A percentile compares a stretch with the other conserved stretches of the same genome.
Evolutionary conservation across 306 rosid genomes (phyloP).

Genomic region (Sicyos edulis): DNA sequence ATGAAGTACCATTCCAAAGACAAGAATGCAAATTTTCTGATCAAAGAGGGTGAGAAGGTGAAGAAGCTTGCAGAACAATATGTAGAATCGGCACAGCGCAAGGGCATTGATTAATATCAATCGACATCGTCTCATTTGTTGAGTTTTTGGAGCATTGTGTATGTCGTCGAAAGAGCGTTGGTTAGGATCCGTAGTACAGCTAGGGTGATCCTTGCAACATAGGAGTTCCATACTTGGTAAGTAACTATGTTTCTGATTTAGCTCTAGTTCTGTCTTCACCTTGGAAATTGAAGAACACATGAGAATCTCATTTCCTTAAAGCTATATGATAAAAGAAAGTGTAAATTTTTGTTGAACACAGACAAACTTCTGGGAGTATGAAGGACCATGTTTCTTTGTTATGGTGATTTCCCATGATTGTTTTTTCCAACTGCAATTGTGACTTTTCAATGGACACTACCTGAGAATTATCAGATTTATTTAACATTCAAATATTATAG

Average conservation of each 20-base stretch:
- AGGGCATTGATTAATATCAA: conserved; percentile 32
- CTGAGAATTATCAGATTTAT: too few relatives aligned
- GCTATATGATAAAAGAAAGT: background rate
- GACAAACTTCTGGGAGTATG: background rate
- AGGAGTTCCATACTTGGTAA: background rate
- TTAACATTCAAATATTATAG: too few relatives aligned
- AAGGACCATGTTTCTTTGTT: background rate
- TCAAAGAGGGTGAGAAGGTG: conserved; percentile 97
- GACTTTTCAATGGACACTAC: too few relatives aligned
- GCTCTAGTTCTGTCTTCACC: background rate
- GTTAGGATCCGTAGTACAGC: background rate
- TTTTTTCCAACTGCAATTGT: too few relatives aligned
- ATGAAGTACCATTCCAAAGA: conserved; percentile 82
- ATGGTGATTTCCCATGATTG: background rate
- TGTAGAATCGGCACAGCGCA: conserved; percentile 69
- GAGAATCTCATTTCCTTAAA: background rate
- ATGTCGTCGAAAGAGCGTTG: background rate
- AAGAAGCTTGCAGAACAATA: conserved; percentile 95
- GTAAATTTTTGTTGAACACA: conserved; percentile 1
- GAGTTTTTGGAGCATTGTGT: background rate
- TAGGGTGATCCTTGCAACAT: background rate
- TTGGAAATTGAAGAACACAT: conserved; percentile 12
- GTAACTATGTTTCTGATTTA: conserved; percentile 1
- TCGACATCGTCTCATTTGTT: background rate
- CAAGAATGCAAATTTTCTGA: conserved; percentile 82